Percentiles rank a stretch among this genome's conserved stretches.
These are phyloP conservation scores for Darksidea phi DNA, from an alignment of 495 filamentous ascomycete species.

Conservation along the genomic window DNA sequence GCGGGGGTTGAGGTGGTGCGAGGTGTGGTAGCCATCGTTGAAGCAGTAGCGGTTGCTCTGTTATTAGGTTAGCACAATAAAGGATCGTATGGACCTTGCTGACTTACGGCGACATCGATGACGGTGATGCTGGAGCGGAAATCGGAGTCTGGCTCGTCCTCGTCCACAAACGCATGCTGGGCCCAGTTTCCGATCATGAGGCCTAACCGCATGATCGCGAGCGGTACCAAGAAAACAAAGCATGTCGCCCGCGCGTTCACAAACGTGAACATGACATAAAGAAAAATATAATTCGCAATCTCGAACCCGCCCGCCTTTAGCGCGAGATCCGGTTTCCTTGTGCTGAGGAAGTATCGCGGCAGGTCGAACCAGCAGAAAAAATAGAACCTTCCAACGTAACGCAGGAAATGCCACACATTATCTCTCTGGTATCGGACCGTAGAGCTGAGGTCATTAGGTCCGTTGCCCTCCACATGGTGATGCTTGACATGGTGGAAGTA, in stretches of 20 bases:
- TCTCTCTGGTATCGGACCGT: conserved; percentile 78
- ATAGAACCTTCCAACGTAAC: conserved; percentile 70
- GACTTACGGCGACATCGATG: conserved; percentile 66
- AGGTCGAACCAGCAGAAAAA: conserved; percentile 72
- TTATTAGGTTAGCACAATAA: background rate
- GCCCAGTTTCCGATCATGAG: conserved; percentile 77
- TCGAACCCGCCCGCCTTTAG: conserved; percentile 58
- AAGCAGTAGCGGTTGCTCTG: conserved; percentile 71
- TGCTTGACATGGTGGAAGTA: conserved; percentile 84
- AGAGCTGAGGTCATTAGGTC: conserved; percentile 69
- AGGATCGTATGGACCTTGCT: conserved; percentile 4
- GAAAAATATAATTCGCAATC: conserved; percentile 50
- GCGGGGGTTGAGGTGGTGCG: conserved; percentile 70
- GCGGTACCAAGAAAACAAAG: conserved; percentile 62
- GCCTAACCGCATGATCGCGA: conserved; percentile 59
- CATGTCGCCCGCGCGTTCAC: conserved; percentile 53
- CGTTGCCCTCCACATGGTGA: conserved; percentile 80
- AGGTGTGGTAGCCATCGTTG: conserved; percentile 78
- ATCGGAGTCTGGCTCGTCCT: conserved; percentile 65
- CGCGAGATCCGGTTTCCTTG: conserved; percentile 52
- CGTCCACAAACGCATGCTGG: conserved; percentile 72
- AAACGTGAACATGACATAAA: conserved; percentile 50
- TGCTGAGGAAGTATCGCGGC: conserved; percentile 67
- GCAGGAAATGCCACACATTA: conserved; percentile 57
- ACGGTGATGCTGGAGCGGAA: conserved; percentile 70